These are phyloP conservation scores for Colletotrichum sp. DNA, from an alignment of 2,329 filamentous ascomycete species.

Conservation along the genomic window DNA sequence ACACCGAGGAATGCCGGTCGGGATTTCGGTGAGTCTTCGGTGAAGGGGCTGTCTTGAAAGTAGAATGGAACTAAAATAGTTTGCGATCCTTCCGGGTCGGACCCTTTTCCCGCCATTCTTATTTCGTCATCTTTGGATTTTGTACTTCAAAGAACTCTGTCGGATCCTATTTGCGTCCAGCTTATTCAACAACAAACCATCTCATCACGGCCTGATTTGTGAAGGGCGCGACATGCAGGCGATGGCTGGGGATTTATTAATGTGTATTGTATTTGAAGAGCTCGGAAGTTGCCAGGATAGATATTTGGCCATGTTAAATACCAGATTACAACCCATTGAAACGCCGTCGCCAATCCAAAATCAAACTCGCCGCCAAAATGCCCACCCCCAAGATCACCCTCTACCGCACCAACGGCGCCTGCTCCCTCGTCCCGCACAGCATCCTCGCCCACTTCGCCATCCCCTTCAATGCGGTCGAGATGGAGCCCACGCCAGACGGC, in stretches of 20 bases:
- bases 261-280: background rate
- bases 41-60: background rate
- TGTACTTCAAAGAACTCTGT: background rate
- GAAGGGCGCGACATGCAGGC: background rate
- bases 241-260: background rate
- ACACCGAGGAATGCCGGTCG: background rate
- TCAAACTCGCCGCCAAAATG: background rate
- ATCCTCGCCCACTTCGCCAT: slow-evolving; percentile 35
- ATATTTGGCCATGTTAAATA: background rate
- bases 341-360: too few species aligned
- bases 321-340: too few species aligned
- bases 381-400: slow-evolving; percentile 26
- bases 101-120: background rate
- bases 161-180: background rate
- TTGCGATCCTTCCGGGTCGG: background rate
- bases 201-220: background rate
- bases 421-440: slow-evolving; percentile 31
- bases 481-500: slow-evolving; percentile 13
- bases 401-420: slow-evolving; percentile 33
- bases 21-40: background rate
- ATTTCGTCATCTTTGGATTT: background rate
- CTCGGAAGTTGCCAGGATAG: fast-evolving
- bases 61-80: background rate
- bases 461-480: slow-evolving; percentile 24
- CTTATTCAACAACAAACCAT: background rate